These are phyloP conservation scores for Aspergillus versicolor DNA, from an alignment of 2,329 filamentous ascomycete species.

Conservation along the genomic window DNA sequence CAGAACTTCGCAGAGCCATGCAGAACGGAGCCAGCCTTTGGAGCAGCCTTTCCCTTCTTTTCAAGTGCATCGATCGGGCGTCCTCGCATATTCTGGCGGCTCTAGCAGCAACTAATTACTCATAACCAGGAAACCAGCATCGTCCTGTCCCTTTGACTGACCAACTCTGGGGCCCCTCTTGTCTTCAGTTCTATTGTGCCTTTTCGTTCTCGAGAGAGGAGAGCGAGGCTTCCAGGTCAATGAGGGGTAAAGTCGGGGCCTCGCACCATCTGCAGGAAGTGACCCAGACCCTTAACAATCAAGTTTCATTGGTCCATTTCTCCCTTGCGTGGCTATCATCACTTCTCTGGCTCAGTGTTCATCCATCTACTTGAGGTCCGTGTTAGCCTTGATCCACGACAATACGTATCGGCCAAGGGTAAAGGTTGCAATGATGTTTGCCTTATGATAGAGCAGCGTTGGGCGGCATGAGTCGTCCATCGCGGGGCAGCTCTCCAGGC, in stretches of 20 bases:
- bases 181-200: not conserved
- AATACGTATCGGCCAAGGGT: not conserved
- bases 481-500: not conserved
- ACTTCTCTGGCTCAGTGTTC: conserved; percentile 3
- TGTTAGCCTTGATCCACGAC: not conserved
- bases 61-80: not conserved
- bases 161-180: not conserved
- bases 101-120: not conserved
- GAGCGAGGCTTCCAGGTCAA: not conserved
- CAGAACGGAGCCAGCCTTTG: not conserved
- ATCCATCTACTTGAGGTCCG: conserved; percentile 12
- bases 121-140: not conserved
- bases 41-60: not conserved
- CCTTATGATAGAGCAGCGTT: conserved; percentile 4
- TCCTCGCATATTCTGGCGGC: not conserved
- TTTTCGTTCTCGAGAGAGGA: not conserved
- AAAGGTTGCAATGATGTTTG: conserved; percentile 1
- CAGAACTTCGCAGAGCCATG: conserved; percentile 11
- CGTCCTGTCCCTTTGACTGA: not conserved
- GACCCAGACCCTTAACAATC: conserved; percentile 14
- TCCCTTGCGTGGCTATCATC: conserved; percentile 21
- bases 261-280: conserved; percentile 14
- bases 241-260: conserved; percentile 5
- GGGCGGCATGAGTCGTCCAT: not conserved
- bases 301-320: conserved; percentile 10